phyloP scores from a whole-genome alignment of 2,329 filamentous ascomycete species.

The Fusarium continuum region DNA sequence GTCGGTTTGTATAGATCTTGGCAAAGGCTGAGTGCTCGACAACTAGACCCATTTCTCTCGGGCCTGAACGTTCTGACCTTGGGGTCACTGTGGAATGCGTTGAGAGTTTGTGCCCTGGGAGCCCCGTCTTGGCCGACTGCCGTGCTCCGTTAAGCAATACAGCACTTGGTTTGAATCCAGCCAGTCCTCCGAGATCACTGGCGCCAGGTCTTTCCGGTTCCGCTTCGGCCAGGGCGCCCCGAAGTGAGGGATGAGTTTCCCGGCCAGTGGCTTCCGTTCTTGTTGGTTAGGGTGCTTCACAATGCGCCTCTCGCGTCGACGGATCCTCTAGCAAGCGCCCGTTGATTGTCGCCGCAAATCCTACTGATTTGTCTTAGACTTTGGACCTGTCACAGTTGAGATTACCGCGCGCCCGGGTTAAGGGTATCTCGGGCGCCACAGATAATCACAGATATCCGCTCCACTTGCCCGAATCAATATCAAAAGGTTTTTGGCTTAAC shows the following conservation, averaged over 20 bases:
- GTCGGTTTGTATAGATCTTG: slow-evolving; percentile 10
- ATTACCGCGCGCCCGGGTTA: slow-evolving; percentile 24
- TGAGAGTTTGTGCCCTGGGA: not conserved
- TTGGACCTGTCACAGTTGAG: slow-evolving; percentile 10
- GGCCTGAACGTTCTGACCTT: slow-evolving; percentile 7
- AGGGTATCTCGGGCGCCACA: slow-evolving; percentile 9
- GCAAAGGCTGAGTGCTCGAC: not conserved
- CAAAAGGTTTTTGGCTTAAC: slow-evolving; percentile 4
- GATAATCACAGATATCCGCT: slow-evolving; percentile 18
- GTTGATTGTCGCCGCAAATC: slow-evolving; percentile 12
- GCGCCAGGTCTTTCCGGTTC: slow-evolving; percentile 1
- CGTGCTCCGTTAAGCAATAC: not conserved
- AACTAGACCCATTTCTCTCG: slow-evolving; percentile 5
- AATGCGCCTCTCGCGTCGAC: slow-evolving; percentile 21
- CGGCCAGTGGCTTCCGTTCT: slow-evolving; percentile 21
- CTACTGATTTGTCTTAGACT: slow-evolving; percentile 1
- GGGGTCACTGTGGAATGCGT: slow-evolving; percentile 29
- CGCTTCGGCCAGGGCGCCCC: not conserved
- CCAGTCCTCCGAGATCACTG: slow-evolving; percentile 4
- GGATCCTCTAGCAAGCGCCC: slow-evolving; percentile 1
- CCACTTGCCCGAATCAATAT: not conserved
- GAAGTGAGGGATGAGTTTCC: slow-evolving; percentile 2
- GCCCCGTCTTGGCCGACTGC: slow-evolving; percentile 3
- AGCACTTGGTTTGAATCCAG: not conserved
- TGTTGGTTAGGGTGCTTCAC: slow-evolving; percentile 20